Conservation (phyloP, 2,329 filamentous ascomycete genomes). For the Fusarium ambrosium region DNA sequence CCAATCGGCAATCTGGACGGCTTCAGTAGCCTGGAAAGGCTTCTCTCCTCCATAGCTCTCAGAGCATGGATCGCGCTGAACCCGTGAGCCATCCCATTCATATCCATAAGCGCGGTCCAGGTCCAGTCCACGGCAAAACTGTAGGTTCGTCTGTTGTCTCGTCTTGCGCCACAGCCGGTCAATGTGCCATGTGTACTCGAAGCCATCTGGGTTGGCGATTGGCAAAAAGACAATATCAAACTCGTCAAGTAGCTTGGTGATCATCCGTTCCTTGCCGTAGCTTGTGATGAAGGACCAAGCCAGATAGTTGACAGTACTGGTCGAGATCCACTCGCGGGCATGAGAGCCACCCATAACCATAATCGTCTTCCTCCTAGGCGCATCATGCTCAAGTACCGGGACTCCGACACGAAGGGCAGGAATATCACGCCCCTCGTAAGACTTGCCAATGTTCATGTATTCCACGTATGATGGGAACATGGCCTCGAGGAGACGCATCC, state of each 20-base stretch:
- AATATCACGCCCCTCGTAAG: conserved; percentile 90
- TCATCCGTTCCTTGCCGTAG: conserved; percentile 78
- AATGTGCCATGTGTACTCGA: conserved; percentile 91
- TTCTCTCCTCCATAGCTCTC: conserved; percentile 88
- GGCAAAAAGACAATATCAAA: conserved; percentile 93
- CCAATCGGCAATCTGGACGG: conserved; percentile 83
- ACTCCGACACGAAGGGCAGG: conserved; percentile 81
- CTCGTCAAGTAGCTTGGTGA: conserved; percentile 83
- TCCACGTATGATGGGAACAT: conserved; percentile 89
- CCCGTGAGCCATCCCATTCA: conserved; percentile 80
- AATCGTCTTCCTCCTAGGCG: conserved; percentile 77
- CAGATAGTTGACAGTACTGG: conserved; percentile 89
- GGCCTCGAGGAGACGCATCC: conserved; percentile 90
- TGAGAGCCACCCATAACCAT: conserved; percentile 89
- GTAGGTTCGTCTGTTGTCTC: conserved; percentile 82
- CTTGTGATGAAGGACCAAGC: conserved; percentile 89
- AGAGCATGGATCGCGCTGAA: conserved; percentile 84
- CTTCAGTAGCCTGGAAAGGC: conserved; percentile 87
- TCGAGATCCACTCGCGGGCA: conserved; percentile 96
- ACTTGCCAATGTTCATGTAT: conserved; percentile 82
- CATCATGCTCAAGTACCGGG: conserved; percentile 59
- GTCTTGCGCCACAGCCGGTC: conserved; percentile 98
- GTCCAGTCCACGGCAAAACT: conserved; percentile 89
- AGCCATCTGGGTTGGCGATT: conserved; percentile 92
- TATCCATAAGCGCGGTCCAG: conserved; percentile 89